Percentiles rank a stretch among this genome's conserved stretches.
Evolutionary conservation across 225 moss, liverwort and hornwort species (phyloP).

Genomic region (Pseudisothecium myosuroides): DNA sequence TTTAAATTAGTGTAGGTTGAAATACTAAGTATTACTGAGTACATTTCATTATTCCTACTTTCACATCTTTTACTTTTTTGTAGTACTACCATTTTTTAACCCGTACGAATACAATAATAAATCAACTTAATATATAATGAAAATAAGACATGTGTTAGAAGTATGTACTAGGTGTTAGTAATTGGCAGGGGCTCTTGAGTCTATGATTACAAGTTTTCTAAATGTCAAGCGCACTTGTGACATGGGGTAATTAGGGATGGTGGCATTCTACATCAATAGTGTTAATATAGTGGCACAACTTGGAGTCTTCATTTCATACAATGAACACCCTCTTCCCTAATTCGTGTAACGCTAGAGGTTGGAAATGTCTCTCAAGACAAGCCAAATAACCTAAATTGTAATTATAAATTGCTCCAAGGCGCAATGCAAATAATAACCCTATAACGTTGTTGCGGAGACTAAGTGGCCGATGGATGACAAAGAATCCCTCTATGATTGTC

Average conservation of each 20-base stretch:
- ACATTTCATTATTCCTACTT: not conserved
- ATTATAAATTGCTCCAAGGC: not conserved
- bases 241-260: not conserved
- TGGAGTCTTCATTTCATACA: not conserved
- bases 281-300: not conserved
- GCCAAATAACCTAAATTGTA: not conserved
- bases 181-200: not conserved
- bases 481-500: too few relatives aligned
- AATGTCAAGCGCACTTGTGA: not conserved
- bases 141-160: not conserved
- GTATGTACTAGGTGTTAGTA: not conserved
- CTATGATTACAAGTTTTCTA: not conserved
- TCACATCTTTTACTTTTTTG: not conserved
- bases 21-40: not conserved
- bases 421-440: not conserved
- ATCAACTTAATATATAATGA: not conserved
- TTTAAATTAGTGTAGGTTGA: not conserved
- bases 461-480: too few relatives aligned
- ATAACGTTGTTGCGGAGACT: accelerated
- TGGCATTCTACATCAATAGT: not conserved
- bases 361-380: too few relatives aligned
- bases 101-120: not conserved
- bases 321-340: too few relatives aligned
- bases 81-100: not conserved
- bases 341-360: too few relatives aligned